phyloP scores from a whole-genome alignment of 2,329 filamentous ascomycete genomes.

The Cladosporium sp. region DNA sequence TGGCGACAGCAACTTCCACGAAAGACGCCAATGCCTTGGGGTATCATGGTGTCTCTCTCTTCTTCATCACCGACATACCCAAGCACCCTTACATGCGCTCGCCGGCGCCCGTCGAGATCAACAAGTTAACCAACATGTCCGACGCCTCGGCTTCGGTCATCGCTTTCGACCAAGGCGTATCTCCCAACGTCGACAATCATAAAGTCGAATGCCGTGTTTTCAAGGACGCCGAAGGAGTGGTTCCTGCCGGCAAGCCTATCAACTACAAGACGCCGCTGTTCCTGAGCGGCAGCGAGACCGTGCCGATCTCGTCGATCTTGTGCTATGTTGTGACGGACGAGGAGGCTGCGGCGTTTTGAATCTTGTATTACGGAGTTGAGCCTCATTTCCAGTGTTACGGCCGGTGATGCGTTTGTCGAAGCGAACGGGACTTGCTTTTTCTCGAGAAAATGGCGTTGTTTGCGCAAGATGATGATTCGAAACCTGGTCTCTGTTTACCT shows the following conservation, averaged over 20 bases:
- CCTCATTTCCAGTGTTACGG: too few relatives aligned
- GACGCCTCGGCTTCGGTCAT: slow-evolving; percentile 9
- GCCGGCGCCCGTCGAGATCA: slow-evolving; percentile 16
- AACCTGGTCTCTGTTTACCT: too few relatives aligned
- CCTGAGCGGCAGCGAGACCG: neutral
- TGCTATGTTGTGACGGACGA: neutral
- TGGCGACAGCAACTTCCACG: neutral
- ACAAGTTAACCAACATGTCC: slow-evolving; percentile 10
- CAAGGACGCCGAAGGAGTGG: slow-evolving; percentile 14
- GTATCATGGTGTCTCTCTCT: slow-evolving; percentile 15
- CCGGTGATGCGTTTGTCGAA: too few relatives aligned
- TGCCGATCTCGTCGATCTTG: neutral
- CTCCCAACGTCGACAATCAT: slow-evolving; percentile 10
- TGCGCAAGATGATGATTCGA: too few relatives aligned
- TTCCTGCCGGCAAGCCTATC: slow-evolving; percentile 9
- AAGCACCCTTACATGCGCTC: slow-evolving; percentile 7
- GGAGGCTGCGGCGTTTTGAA: neutral
- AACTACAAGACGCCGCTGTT: slow-evolving; percentile 19
- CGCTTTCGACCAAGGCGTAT: slow-evolving; percentile 12
- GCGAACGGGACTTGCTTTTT: too few relatives aligned
- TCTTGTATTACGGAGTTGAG: too few relatives aligned
- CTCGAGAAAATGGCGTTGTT: too few relatives aligned
- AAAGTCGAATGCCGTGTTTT: slow-evolving; percentile 18
- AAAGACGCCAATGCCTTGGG: neutral
- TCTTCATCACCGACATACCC: slow-evolving; percentile 11